Evolutionary conservation across 2,329 filamentous ascomycete genomes (phyloP), one percentile per base, ranked within the genome.

Genomic region (Fusarium nisikadoi): DNA sequence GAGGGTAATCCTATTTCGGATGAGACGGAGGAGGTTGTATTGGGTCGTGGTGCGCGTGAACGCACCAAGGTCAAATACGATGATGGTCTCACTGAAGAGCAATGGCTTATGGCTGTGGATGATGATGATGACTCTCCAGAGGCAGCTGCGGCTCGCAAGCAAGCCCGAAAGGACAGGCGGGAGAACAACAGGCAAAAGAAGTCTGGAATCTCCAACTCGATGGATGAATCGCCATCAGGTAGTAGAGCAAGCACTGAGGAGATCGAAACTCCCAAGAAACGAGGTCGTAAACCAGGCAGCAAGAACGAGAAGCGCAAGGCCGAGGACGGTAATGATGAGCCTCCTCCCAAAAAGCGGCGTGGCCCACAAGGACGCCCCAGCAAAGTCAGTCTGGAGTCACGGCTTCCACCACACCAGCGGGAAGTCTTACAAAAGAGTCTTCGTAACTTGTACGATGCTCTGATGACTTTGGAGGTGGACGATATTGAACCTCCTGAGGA

Each of bases 61-160:
- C 92, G 97, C 68, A 98, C 94, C 74, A 92, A 94, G 78, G 95
- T 98, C 77, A 93, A 93, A 81, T 99, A 99, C 76, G 96, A 99
- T 77, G 96, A 99, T 78, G 96, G 97, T 57, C 90, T 99, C 35
- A 98, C 96, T 0, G 97, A 99, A 83, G 96, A 99, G 84, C 97
- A 99, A 82, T 99, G 96, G 96, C 89, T 98, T 56, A 95, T 97
- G 86, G 96, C 96, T 59, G 95, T 99, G 36, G 96, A 99, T 80
- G 95, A 97, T 68, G 95, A 98, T 55, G 96, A 99, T 3, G 96
- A 99, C 79, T 92, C 90, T 0, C 94, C 97, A 35, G 96, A 98
- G 80, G 95, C 94, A 59, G 96, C 96, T 5, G 95, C 97, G 41
- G 93, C 93, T 39, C 91, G 96, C 43, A 98, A 98, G 78, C 91